Evolutionary conservation across 2,329 filamentous ascomycete species (phyloP), one percentile per base, ranked within the genome.

Genomic region (Pyrenophora graminea): DNA sequence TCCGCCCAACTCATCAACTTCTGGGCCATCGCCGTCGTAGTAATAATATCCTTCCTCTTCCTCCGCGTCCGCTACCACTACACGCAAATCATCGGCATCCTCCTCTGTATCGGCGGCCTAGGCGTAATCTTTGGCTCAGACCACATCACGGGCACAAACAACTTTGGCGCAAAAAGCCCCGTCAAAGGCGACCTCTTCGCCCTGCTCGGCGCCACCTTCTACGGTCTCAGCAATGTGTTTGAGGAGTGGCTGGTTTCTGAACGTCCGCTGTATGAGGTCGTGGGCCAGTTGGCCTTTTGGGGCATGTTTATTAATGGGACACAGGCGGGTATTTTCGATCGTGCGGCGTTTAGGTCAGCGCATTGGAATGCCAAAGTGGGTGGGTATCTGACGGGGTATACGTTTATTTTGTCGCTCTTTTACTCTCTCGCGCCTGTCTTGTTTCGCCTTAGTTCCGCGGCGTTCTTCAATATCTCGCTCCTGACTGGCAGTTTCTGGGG

Each of bases 401-500:
- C 94, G 0, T 75, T 97, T 15, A 86, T 87, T 53, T 81, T 99
- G 18, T 80, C 82, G 46, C 76, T 94, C 53, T 99, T 99, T 77
- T 99, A 99, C 79, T 86, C 86, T 6, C 79, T 94, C 3, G 91
- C 89, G 0, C 94, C 94, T 0, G 77, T 97, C 47, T 82, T 99
- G 57, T 87, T 97, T 75, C 90, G 94, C 59, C 88, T 97, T 78
- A 89, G 89, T 23, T 89, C 85, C 13, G 94, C 94, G 2, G 93
- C 92, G 17, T 97, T 99, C 77, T 95, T 97, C 80, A 96, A 99
- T 75, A 96, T 97, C 67, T 93, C 89, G 6, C 79, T 99, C 59
- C 80, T 99, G 53, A 97, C 94, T 2, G 90, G 87, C 64, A 97
- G 96, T 76, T 97, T 97, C 78, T 99, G 94, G 94, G 92, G 91